Conservation (phyloP, 768 basidiomycete species). For the Termitomyces sp. region DNA sequence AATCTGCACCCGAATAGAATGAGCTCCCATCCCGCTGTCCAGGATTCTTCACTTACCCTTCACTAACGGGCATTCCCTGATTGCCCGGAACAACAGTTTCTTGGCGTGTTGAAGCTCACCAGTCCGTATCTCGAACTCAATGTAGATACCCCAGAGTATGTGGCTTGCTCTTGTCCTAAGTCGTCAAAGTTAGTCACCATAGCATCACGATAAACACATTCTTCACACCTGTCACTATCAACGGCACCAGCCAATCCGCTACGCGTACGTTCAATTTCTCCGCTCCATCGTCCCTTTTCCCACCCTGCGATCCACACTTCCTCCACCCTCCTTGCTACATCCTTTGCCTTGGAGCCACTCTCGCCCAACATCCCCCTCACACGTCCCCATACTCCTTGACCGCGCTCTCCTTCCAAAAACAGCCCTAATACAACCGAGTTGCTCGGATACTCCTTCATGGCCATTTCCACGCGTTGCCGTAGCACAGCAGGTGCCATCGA, state of each 20-base stretch:
- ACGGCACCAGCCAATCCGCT: slow-evolving; percentile 58
- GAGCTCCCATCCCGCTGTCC: not conserved
- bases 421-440: slow-evolving; percentile 72
- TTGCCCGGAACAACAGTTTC: slow-evolving; percentile 67
- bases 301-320: slow-evolving; percentile 82
- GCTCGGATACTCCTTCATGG: slow-evolving; percentile 54
- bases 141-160: slow-evolving; percentile 66
- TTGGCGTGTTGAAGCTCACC: slow-evolving; percentile 62
- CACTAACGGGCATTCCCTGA: slow-evolving; percentile 68
- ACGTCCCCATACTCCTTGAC: slow-evolving; percentile 76
- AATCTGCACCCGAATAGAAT: slow-evolving; percentile 35
- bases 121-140: slow-evolving; percentile 73
- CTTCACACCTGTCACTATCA: slow-evolving; percentile 60
- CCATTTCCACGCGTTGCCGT: slow-evolving; percentile 52
- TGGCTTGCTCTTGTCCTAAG: slow-evolving; percentile 63
- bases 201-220: too few relatives aligned
- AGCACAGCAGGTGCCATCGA: slow-evolving; percentile 56
- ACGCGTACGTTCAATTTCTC: slow-evolving; percentile 68
- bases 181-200: not conserved
- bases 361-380: slow-evolving; percentile 57
- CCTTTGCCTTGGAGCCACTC: slow-evolving; percentile 43
- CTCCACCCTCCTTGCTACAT: slow-evolving; percentile 51
- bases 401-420: slow-evolving; percentile 74
- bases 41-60: slow-evolving; percentile 52
- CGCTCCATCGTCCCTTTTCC: slow-evolving; percentile 69